Conservation (phyloP, 192 early-diverging fungal species). For the Chytriomyces confervae region DNA sequence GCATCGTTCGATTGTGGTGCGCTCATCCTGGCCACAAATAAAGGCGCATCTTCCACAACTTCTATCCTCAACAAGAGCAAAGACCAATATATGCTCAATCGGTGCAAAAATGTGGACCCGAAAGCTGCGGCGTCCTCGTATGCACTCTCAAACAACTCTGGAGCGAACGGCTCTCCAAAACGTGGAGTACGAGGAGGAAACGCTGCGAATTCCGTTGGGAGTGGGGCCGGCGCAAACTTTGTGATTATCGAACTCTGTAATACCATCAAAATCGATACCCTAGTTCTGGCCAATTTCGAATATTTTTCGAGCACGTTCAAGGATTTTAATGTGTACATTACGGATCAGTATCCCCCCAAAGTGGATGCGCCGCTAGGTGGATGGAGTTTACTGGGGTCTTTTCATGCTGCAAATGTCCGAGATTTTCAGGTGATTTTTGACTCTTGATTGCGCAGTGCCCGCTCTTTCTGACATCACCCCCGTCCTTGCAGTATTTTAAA, state of each 20-base stretch:
- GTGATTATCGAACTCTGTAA: conserved; percentile 95
- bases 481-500: conserved; percentile 74
- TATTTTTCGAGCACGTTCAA: conserved; percentile 95
- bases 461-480: conserved; percentile 14
- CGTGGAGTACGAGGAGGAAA: conserved; percentile 7
- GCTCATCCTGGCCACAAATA: conserved; percentile 80
- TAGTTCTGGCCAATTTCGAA: conserved; percentile 94
- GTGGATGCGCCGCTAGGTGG: conserved; percentile 36
- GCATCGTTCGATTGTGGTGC: conserved; percentile 95
- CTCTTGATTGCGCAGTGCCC: conserved; percentile 6
- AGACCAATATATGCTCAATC: conserved; percentile 95
- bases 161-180: not conserved
- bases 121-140: too few relatives aligned
- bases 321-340: conserved; percentile 80
- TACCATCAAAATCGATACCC: conserved; percentile 86
- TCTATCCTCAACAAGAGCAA: conserved; percentile 89
- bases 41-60: conserved; percentile 79
- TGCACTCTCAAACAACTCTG: not conserved
- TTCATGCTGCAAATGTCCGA: conserved; percentile 83
- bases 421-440: conserved; percentile 61
- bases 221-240: conserved; percentile 60
- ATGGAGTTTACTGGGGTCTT: conserved; percentile 85
- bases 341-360: conserved; percentile 76
- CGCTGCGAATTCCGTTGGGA: conserved; percentile 40
- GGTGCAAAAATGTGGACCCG: conserved; percentile 58